Evolutionary conservation across 345 rosid genomes (phyloP).

Genomic region (Hibiscus tridactylites): DNA sequence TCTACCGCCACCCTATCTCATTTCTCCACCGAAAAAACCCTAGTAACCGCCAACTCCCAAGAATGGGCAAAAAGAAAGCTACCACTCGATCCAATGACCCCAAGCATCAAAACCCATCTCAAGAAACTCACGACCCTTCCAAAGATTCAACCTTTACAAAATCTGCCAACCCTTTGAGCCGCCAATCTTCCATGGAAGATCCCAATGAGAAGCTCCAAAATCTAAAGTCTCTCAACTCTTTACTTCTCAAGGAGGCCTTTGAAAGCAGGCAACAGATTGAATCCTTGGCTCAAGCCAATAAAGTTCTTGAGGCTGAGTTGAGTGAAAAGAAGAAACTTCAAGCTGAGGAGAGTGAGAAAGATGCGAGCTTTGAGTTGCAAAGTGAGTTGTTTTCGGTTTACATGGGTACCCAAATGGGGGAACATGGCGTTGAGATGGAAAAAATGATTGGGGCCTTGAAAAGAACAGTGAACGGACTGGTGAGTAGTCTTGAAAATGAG

Average conservation of each 20-base stretch:
- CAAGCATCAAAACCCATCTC: slow-evolving; percentile 10
- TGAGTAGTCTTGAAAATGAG: slow-evolving; percentile 28
- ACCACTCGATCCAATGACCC: slow-evolving; percentile 15
- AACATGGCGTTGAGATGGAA: slow-evolving; percentile 32
- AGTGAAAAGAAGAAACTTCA: slow-evolving; percentile 24
- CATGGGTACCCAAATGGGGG: slow-evolving; percentile 32
- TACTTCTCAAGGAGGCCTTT: slow-evolving; percentile 50
- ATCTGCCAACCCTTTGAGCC: slow-evolving; percentile 6
- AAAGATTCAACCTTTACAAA: slow-evolving; percentile 8
- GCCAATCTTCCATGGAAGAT: slow-evolving; percentile 30
- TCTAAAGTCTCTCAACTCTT: slow-evolving; percentile 51
- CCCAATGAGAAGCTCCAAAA: slow-evolving; percentile 34
- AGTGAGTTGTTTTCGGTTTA: slow-evolving; percentile 26
- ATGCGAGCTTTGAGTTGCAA: slow-evolving; percentile 35
- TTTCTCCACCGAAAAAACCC: slow-evolving; percentile 33
- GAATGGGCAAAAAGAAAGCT: slow-evolving; percentile 46
- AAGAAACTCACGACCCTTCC: neutral
- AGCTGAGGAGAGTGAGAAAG: slow-evolving; percentile 33
- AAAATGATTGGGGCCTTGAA: slow-evolving; percentile 29
- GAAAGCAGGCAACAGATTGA: slow-evolving; percentile 50
- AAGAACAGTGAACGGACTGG: slow-evolving; percentile 23
- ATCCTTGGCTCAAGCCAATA: slow-evolving; percentile 34
- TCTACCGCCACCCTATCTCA: neutral
- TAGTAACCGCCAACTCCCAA: slow-evolving; percentile 15
- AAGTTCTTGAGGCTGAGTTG: slow-evolving; percentile 42